Evolutionary conservation across 441 rosid genomes (phyloP).

Genomic region (Pelargonium myrrhifolium): DNA sequence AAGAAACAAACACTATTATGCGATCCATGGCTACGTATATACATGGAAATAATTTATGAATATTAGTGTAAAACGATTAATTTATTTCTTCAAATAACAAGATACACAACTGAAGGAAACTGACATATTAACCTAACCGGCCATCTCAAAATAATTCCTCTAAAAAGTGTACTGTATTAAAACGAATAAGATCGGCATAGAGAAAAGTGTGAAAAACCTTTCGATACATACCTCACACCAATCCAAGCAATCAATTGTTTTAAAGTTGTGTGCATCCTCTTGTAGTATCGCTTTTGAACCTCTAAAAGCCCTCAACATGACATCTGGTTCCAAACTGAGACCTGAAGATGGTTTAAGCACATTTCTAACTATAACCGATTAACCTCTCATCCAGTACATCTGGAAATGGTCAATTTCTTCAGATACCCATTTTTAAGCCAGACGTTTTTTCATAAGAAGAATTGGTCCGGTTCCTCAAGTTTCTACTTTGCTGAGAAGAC

Average conservation of each 20-base stretch:
- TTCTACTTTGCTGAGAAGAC: conserved; percentile 18
- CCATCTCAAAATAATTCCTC: no score
- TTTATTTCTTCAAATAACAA: no score
- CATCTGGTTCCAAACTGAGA: conserved; percentile 92
- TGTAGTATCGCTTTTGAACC: conserved; percentile 46
- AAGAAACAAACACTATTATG: no score
- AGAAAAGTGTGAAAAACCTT: no score
- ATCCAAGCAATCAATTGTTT: conserved; percentile 79
- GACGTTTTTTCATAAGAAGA: no score
- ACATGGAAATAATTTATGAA: no score
- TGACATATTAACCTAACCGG: no score
- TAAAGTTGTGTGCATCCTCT: conserved; percentile 35
- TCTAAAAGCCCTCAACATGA: conserved; percentile 82
- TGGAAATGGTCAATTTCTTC: conserved; percentile 39
- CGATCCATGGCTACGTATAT: no score
- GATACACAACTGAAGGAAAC: no score
- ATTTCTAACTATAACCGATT: conserved; percentile 67
- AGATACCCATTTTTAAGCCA: conserved; percentile 15
- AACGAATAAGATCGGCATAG: no score
- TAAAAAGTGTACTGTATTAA: no score
- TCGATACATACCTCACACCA: conserved; percentile 66
- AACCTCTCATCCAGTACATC: conserved; percentile 71
- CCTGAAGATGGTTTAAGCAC: conserved; percentile 47
- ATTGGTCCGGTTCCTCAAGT: conserved; percentile 3
- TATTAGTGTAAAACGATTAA: no score